A percentile compares a stretch with the other conserved stretches of the same genome.
Conservation (phyloP, 164 flowering plant species). For the Houttuynia cordata region DNA sequence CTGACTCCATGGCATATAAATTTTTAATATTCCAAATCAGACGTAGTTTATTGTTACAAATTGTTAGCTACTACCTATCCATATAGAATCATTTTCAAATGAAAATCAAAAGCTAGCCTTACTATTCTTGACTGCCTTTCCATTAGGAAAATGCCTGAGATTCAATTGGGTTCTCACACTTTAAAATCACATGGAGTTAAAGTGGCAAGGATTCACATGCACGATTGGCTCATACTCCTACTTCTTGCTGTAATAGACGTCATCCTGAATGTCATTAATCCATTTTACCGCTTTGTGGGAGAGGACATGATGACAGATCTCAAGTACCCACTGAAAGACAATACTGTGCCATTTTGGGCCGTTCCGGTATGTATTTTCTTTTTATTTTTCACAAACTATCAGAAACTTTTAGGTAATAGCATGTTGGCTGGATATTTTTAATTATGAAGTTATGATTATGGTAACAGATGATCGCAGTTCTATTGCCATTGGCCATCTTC, state of each 20-base stretch:
- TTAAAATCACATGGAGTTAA: conserved; percentile 42
- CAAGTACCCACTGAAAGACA: conserved; percentile 54
- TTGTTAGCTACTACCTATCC: neutral
- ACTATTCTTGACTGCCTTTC: neutral
- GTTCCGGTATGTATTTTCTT: conserved; percentile 57
- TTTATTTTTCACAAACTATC: neutral
- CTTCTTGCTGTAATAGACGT: conserved; percentile 48
- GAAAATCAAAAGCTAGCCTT: no score
- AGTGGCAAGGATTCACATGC: conserved; percentile 26
- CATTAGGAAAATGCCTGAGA: conserved; percentile 13
- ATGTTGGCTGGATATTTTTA: neutral
- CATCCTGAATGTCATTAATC: conserved; percentile 36
- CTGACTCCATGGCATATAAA: neutral
- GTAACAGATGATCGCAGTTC: conserved; percentile 29
- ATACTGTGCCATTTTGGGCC: conserved; percentile 77
- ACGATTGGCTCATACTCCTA: conserved; percentile 71
- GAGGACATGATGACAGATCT: conserved; percentile 76
- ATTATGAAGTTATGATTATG: neutral
- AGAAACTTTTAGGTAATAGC: no score
- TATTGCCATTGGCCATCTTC: conserved; percentile 45
- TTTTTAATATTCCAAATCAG: neutral
- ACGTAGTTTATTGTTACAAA: no score
- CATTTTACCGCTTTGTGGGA: conserved; percentile 76
- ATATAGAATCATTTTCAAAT: neutral
- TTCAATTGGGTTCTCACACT: conserved; percentile 19